These are phyloP conservation scores for Aspergillus biplanus DNA, from an alignment of 495 filamentous ascomycete genomes.

Conservation along the genomic window DNA sequence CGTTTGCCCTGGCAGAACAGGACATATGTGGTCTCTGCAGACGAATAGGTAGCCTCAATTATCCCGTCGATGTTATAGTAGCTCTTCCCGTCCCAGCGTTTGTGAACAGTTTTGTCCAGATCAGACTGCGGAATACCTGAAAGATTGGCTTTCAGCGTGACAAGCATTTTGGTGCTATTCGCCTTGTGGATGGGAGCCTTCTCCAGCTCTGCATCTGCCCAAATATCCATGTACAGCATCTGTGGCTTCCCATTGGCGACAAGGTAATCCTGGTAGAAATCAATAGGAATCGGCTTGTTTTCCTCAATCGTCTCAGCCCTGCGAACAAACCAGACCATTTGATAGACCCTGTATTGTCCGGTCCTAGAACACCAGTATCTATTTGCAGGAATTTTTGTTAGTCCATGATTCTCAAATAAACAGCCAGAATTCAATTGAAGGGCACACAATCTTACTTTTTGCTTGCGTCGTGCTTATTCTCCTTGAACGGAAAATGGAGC, in stretches of 20 bases:
- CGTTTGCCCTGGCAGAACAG: slow-evolving; percentile 16
- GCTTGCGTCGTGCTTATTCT: slow-evolving; percentile 24
- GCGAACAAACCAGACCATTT: slow-evolving; percentile 14
- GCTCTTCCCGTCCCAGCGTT: slow-evolving; percentile 1
- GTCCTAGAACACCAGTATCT: slow-evolving; percentile 14
- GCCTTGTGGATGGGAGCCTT: slow-evolving; percentile 5
- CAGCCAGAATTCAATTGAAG: too few relatives aligned
- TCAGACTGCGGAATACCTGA: slow-evolving; percentile 10
- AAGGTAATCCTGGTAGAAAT: slow-evolving; percentile 7
- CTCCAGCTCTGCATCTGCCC: slow-evolving; percentile 4
- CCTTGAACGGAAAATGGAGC: slow-evolving; percentile 17
- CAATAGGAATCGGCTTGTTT: slow-evolving; percentile 15
- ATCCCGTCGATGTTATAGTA: slow-evolving; percentile 15
- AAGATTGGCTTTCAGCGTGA: slow-evolving; percentile 14
- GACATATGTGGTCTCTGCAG: slow-evolving; percentile 18
- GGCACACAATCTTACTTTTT: slow-evolving; percentile 24
- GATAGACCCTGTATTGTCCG: background rate
- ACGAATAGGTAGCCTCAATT: slow-evolving; percentile 15
- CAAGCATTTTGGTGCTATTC: slow-evolving; percentile 5
- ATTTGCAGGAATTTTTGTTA: background rate
- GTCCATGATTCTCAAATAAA: background rate
- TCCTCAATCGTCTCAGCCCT: slow-evolving; percentile 6
- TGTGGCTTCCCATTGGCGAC: slow-evolving; percentile 8
- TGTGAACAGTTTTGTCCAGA: slow-evolving; percentile 2
- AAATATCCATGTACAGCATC: slow-evolving; percentile 9